These are phyloP conservation scores for Penicillium atrosanguineum DNA, from an alignment of 495 filamentous ascomycete genomes.

Conservation along the genomic window DNA sequence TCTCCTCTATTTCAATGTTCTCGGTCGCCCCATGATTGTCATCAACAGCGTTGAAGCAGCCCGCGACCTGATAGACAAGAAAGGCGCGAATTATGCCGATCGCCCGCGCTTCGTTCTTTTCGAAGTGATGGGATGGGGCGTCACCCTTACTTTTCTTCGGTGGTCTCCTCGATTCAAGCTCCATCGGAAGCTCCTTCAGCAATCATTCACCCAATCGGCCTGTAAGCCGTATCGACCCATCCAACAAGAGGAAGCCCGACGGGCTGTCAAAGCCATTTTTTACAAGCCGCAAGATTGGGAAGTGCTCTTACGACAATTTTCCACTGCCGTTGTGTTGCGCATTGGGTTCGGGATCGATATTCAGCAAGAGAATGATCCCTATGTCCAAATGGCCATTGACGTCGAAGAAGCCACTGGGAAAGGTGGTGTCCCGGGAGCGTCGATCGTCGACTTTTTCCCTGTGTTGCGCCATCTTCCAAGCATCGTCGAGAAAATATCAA, in stretches of 20 bases:
- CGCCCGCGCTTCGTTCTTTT: slow-evolving; percentile 40
- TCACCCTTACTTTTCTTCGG: slow-evolving; percentile 42
- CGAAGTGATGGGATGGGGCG: slow-evolving; percentile 30
- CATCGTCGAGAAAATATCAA: slow-evolving; percentile 8
- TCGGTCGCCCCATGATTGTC: slow-evolving; percentile 23
- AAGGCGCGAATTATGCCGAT: slow-evolving; percentile 17
- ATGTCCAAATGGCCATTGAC: slow-evolving; percentile 43
- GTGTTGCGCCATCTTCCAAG: slow-evolving; percentile 18
- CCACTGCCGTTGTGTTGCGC: slow-evolving; percentile 31
- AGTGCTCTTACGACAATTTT: slow-evolving; percentile 11
- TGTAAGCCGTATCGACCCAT: slow-evolving; percentile 15
- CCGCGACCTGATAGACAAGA: slow-evolving; percentile 22
- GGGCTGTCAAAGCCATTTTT: slow-evolving; percentile 11
- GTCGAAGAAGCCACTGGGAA: slow-evolving; percentile 40
- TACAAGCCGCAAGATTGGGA: slow-evolving; percentile 13
- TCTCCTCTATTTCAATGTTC: slow-evolving; percentile 13
- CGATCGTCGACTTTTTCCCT: slow-evolving; percentile 46
- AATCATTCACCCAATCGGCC: slow-evolving; percentile 21
- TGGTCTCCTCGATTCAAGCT: slow-evolving; percentile 45
- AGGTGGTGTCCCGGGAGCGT: slow-evolving; percentile 41
- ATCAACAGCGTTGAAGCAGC: slow-evolving; percentile 19
- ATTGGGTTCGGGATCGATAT: slow-evolving; percentile 47
- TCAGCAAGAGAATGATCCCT: slow-evolving; percentile 37
- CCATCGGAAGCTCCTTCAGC: slow-evolving; percentile 43
- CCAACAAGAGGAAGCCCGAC: slow-evolving; percentile 15